Percentiles rank a stretch among this genome's conserved stretches.
Evolutionary conservation across 2,329 filamentous ascomycete species (phyloP).

Genomic region (Boeremia lycopersici): DNA sequence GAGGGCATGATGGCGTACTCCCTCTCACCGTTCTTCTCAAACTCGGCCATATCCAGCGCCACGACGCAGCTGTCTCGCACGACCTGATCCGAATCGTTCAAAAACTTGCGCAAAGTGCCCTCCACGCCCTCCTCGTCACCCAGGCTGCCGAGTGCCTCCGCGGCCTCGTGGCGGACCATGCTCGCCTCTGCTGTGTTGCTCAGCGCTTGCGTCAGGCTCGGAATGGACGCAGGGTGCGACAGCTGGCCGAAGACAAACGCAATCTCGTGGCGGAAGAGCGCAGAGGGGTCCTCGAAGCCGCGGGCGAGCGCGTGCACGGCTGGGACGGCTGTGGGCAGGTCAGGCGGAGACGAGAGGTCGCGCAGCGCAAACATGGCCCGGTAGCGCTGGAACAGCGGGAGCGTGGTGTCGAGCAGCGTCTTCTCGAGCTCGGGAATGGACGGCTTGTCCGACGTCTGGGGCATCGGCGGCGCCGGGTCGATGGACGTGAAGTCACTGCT

Average conservation of each 20-base stretch:
- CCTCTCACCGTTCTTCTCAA: constrained; percentile 83
- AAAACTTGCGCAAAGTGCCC: constrained; percentile 78
- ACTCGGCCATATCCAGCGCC: constrained; percentile 96
- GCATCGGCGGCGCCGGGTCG: constrained; percentile 89
- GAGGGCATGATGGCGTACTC: constrained; percentile 89
- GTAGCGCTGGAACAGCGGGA: constrained; percentile 89
- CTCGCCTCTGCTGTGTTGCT: constrained; percentile 81
- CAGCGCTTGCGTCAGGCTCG: constrained; percentile 78
- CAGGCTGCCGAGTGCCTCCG: constrained; percentile 91
- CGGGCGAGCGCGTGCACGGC: constrained; percentile 84
- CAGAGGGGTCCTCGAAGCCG: constrained; percentile 83
- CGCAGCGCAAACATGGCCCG: constrained; percentile 97
- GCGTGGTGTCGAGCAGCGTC: constrained; percentile 76
- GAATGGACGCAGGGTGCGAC: constrained; percentile 94
- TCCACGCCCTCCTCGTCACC: constrained; percentile 94
- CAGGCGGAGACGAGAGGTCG: constrained; percentile 90
- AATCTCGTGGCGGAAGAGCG: constrained; percentile 95
- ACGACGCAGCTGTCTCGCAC: constrained; percentile 95
- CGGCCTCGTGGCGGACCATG: constrained; percentile 98
- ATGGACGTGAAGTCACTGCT: constrained; percentile 90
- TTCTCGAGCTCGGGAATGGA: constrained; percentile 77
- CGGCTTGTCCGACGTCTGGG: constrained; percentile 65
- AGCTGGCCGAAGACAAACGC: constrained; percentile 98
- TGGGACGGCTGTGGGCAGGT: constrained; percentile 86
- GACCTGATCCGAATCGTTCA: constrained; percentile 89